Base-by-base conservation (phyloP, 345 rosid species). In the Xanthoceras sorbifolium region DNA sequence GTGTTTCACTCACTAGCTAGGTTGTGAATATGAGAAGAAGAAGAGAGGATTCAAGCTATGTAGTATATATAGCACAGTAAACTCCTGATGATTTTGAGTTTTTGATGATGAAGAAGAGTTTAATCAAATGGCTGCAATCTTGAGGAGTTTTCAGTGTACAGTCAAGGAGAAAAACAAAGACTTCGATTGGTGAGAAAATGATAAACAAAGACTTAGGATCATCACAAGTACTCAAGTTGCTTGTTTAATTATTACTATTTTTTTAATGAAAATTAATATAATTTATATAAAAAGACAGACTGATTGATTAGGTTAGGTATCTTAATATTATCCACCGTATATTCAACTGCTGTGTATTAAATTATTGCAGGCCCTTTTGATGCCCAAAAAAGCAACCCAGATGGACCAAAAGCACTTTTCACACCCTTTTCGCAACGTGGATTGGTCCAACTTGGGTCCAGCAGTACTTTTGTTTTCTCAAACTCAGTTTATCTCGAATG, bases 361-460 rank as follows among this genome's bases (percentile, higher is more conserved):
- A 79, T 78, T 94, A 96, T 76, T 84, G 70, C 80, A 83, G 73
- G 67, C 82, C 90, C 72, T n/a, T 85, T 64, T 1, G 93, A 85
- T 9, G 96, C 97, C 28, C 91, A 84, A 77, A 81, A 90, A 79
- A 82, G 82, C 69, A 94, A 65, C 60, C 98, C 97, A 78, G 90
- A 89, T 82, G 97, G 98, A 59, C 97, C 97, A 28, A 92, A 17
- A 57, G 79, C 62, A 22, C 93, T 85, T 77, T 23, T 78, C 63
- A 76, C 87, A 74, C 83, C 85, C 77, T 83, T 82, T 65, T 68
- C 68, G 76, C 71, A 73, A 40, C 54, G 89, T 65, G 94, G 85
- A 76, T 89, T 76, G 0, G 85, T 86, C 92, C 90, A 80, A 17
- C 69, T 82, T 66, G 89, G 87, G 1, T 88, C 74, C 10, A 85